Percentiles rank a stretch among this genome's conserved stretches.
These are phyloP conservation scores for Penicillium sp. DNA, from an alignment of 2,329 filamentous ascomycete species.

Conservation along the genomic window DNA sequence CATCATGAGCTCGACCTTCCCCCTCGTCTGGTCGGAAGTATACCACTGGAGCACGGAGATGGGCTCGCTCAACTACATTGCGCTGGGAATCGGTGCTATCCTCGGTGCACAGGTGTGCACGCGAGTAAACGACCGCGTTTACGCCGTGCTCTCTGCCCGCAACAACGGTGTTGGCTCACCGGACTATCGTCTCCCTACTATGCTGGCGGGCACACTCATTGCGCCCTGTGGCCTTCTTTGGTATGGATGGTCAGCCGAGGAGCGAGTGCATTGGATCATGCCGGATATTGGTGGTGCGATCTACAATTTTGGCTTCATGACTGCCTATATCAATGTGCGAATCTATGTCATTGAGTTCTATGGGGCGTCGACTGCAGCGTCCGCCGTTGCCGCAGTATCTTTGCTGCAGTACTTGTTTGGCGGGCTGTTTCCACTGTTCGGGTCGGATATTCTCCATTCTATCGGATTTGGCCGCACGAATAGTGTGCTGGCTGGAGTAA, in stretches of 20 bases:
- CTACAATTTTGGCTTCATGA: background rate
- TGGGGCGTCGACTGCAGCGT: background rate
- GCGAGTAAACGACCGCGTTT: conserved; percentile 47
- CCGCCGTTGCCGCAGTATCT: background rate
- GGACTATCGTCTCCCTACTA: conserved; percentile 59
- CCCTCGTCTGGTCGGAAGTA: conserved; percentile 53
- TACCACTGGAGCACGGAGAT: conserved; percentile 58
- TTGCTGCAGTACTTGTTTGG: background rate
- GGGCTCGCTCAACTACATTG: conserved; percentile 62
- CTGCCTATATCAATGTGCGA: background rate
- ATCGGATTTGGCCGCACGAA: background rate
- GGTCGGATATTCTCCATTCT: background rate
- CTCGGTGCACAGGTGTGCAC: conserved; percentile 52
- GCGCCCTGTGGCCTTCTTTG: conserved; percentile 51
- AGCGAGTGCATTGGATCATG: conserved; percentile 48
- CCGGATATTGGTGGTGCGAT: conserved; percentile 41
- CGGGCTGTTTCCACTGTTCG: background rate
- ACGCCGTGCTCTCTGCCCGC: conserved; percentile 30
- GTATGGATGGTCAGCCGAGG: conserved; percentile 55
- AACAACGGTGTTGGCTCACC: conserved; percentile 38
- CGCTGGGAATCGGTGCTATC: conserved; percentile 61
- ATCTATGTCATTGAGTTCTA: background rate
- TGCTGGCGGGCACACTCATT: conserved; percentile 54
- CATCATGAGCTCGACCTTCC: conserved; percentile 62
- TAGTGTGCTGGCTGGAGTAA: background rate